Conservation (phyloP, 129 eudicot species). For the Heracleum sosnowskyi region DNA sequence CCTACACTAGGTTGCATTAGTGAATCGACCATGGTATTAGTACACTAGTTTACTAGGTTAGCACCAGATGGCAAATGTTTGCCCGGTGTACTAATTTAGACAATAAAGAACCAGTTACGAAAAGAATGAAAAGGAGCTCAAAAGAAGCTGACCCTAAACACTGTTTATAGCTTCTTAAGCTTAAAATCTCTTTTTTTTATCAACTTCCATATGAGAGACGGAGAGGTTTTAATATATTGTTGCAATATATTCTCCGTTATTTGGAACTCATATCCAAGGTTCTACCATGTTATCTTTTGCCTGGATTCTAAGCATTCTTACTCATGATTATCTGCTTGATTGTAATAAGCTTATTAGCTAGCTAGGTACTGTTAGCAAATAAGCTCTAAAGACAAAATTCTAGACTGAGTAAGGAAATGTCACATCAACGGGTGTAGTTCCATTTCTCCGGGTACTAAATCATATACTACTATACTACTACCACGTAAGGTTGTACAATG, state of each 20-base stretch:
- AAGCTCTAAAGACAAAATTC: no score
- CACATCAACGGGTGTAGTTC: not conserved
- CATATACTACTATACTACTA: not conserved
- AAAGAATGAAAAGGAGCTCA: not conserved
- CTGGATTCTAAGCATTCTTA: not conserved
- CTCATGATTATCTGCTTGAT: not conserved
- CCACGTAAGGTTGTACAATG: not conserved
- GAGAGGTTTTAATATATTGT: no score
- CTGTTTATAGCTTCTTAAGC: not conserved
- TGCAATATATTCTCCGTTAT: not conserved
- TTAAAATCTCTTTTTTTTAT: no score
- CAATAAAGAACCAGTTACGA: not conserved
- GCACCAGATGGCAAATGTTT: not conserved
- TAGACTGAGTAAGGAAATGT: not conserved
- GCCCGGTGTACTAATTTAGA: not conserved
- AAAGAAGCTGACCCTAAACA: not conserved
- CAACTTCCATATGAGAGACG: no score
- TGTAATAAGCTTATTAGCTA: not conserved
- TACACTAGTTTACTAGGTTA: not conserved
- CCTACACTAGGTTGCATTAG: not conserved
- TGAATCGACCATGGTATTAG: no score
- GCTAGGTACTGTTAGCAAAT: no score
- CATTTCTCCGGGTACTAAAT: no score
- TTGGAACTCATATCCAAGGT: not conserved
- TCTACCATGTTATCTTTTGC: not conserved